These are phyloP conservation scores for Paramyrothecium sp. DNA, from an alignment of 2,329 filamentous ascomycete genomes.

Conservation along the genomic window DNA sequence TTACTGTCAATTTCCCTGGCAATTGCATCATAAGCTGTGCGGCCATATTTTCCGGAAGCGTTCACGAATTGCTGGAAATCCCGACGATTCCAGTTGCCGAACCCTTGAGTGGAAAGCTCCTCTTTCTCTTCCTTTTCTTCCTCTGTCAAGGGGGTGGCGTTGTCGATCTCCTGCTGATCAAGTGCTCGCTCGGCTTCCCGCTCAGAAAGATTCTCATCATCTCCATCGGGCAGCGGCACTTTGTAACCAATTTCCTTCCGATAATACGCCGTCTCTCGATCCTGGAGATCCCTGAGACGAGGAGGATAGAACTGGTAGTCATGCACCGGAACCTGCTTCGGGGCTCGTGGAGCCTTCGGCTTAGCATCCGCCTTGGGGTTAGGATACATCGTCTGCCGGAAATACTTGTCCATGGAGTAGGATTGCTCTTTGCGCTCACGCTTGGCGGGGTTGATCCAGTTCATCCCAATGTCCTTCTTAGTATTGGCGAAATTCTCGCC, in stretches of 20 bases:
- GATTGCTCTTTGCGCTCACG: constrained; percentile 97
- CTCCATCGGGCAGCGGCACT: constrained; percentile 81
- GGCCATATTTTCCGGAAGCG: constrained; percentile 88
- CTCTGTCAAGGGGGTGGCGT: constrained; percentile 82
- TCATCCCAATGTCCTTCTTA: constrained; percentile 89
- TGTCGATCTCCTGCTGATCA: constrained; percentile 91
- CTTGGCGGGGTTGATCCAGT: constrained; percentile 98
- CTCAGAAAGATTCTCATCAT: constrained; percentile 82
- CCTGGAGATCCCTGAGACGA: constrained; percentile 82
- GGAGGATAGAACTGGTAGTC: constrained; percentile 97
- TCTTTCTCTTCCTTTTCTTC: constrained; percentile 88
- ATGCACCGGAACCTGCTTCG: constrained; percentile 87
- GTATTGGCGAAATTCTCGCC: constrained; percentile 90
- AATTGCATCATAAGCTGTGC: constrained; percentile 81
- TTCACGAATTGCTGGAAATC: constrained; percentile 99
- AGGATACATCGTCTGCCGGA: constrained; percentile 80
- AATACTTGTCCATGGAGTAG: constrained; percentile 99
- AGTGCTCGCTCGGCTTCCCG: constrained; percentile 84
- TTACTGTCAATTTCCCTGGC: constrained; percentile 91
- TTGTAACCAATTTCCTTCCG: constrained; percentile 97
- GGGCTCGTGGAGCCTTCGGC: constrained; percentile 91
- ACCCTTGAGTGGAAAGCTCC: constrained; percentile 77
- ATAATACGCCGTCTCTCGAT: constrained; percentile 93
- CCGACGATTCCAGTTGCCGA: constrained; percentile 91
- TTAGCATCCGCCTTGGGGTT: constrained; percentile 85